Conservation (phyloP, 164 flowering plant species). For the Cinnamomum micranthum region DNA sequence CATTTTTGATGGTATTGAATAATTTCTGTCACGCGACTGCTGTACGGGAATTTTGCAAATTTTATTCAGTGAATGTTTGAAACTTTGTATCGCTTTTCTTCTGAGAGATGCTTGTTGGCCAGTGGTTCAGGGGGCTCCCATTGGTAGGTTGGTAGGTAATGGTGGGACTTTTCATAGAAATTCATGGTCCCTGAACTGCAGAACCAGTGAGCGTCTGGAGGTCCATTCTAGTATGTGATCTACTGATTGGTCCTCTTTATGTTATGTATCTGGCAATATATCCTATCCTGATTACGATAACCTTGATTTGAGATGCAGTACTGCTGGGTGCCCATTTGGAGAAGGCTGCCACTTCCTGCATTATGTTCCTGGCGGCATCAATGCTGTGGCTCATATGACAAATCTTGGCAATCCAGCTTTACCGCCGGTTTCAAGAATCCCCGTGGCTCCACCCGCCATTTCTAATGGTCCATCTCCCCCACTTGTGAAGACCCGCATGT, state of each 20-base stretch:
- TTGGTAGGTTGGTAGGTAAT: too few species aligned
- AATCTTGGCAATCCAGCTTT: constrained; percentile 33
- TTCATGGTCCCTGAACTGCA: too few species aligned
- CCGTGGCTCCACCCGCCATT: constrained; percentile 26
- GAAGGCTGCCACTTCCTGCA: constrained; percentile 85
- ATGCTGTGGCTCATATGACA: constrained; percentile 73
- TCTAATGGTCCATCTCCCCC: constrained; percentile 39
- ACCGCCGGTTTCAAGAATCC: constrained; percentile 32
- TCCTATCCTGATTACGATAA: background rate
- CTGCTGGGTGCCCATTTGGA: constrained; percentile 81
- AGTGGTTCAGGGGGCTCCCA: too few species aligned
- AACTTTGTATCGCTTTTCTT: too few species aligned
- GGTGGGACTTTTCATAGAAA: too few species aligned
- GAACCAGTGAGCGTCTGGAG: too few species aligned
- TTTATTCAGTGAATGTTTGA: too few species aligned
- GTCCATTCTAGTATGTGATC: too few species aligned
- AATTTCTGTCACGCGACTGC: too few species aligned
- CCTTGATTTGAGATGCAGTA: constrained; percentile 35
- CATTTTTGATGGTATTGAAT: too few species aligned
- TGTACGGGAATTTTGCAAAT: too few species aligned
- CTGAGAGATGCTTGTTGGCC: too few species aligned
- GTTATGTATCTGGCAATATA: background rate
- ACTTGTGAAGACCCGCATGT: constrained; percentile 52
- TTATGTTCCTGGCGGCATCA: constrained; percentile 73
- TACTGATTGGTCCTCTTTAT: background rate